Evolutionary conservation across 1,284 basidiomycete genomes (phyloP).

Genomic region (Heimioporus punctisporus): DNA sequence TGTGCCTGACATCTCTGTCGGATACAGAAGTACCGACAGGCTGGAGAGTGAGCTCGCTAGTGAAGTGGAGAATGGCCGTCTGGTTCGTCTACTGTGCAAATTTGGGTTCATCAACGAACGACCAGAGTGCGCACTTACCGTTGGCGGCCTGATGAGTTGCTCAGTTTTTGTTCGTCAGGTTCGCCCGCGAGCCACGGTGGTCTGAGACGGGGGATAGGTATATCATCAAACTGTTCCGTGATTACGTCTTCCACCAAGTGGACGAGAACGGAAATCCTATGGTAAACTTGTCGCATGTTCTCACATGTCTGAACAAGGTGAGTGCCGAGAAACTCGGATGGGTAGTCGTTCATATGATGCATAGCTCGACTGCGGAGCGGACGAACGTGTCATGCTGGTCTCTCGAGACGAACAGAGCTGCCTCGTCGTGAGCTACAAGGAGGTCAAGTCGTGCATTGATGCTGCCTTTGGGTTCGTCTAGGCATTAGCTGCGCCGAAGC

Average conservation of each 20-base stretch:
- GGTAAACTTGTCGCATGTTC: conserved; percentile 90
- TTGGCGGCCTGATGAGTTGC: not conserved
- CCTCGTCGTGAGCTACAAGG: conserved; percentile 94
- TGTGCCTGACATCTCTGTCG: conserved; percentile 1
- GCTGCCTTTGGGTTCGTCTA: conserved; percentile 63
- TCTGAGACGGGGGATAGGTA: conserved; percentile 99
- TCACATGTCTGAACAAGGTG: conserved; percentile 91
- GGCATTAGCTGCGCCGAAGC: too few species aligned
- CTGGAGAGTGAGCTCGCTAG: conserved; percentile 86
- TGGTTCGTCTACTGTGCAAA: conserved; percentile 93
- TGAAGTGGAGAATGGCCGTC: conserved; percentile 96
- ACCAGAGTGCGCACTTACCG: conserved; percentile 74
- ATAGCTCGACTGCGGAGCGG: conserved; percentile 90
- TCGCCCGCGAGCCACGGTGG: conserved; percentile 95
- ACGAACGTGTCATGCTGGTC: conserved; percentile 95
- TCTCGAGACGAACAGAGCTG: conserved; percentile 96
- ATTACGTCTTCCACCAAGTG: conserved; percentile 98
- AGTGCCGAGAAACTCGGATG: conserved; percentile 11
- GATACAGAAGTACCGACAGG: conserved; percentile 71
- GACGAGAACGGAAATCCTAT: conserved; percentile 92
- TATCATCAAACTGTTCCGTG: conserved; percentile 97
- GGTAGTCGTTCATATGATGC: not conserved
- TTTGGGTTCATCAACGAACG: conserved; percentile 99
- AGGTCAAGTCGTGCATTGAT: conserved; percentile 87
- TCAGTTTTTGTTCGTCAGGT: conserved; percentile 51